Base-by-base conservation (phyloP, 305 asterid genomes). In the Rubia peregrina region DNA sequence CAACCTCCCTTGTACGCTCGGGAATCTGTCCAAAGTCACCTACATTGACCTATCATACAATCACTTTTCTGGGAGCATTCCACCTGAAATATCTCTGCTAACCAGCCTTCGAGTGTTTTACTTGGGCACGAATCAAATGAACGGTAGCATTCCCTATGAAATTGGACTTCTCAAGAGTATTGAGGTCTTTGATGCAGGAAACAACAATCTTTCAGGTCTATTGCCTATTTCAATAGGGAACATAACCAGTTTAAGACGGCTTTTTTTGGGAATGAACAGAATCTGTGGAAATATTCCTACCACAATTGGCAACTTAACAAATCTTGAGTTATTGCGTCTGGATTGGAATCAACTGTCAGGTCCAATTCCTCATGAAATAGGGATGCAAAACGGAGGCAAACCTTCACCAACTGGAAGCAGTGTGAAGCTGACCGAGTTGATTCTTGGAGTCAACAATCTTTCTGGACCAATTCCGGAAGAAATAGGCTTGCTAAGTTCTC, bases 61-160 rank as follows among this genome's bases (percentile, higher is more conserved):
- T 55, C 65, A 49, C 64, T 22, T 80, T 19, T 65, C 73, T 6
- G 84, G 79, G 6, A 3, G 40, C 3, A 44, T 77, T 62, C 73
- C 78, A 9, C 76, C 80, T n/a, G 81, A 76, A 61, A 66, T 76
- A 64, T 57, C 74, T 26, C 61, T 48, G 1, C 59, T 77, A n/a
- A 70, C 48, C 30, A 61, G 63, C 22, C 42, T 79, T 13, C 22
- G 24, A 61, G 57, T 53, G 59, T 53, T 76, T 26, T 7, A n/a
- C 64, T 21, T 79, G 49, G 33, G 21, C 11, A 17, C 4, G 9
- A 82, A 74, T 56, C 44, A 56, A 33, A 9, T 82, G 48, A 66
- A 16, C 12, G 76, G 81, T 43, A 40, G 51, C 9, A 13, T 76
- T 30, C 76, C 76, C 2, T 8, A 17, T 0, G 49, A 57, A 59